A percentile compares a stretch with the other conserved stretches of the same genome.
These are phyloP conservation scores for Lupinus albus DNA, from an alignment of 306 rosid species.

Conservation along the genomic window DNA sequence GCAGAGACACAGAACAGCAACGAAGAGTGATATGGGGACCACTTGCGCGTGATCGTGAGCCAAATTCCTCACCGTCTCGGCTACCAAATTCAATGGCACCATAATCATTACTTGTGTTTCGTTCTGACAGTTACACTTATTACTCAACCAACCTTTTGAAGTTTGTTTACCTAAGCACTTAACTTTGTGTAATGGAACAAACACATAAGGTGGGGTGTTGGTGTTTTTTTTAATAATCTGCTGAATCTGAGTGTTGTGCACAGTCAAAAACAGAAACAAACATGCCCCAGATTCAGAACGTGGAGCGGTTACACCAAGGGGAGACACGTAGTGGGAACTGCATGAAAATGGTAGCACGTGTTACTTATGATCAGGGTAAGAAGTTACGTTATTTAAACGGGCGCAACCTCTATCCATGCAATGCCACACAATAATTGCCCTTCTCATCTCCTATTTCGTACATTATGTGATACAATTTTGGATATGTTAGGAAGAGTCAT, in stretches of 20 bases:
- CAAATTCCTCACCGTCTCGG: slow-evolving; percentile 42
- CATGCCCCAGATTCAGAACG: background rate
- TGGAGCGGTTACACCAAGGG: slow-evolving; percentile 18
- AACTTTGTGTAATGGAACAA: background rate
- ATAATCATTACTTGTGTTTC: background rate
- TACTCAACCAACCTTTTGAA: background rate
- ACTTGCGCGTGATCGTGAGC: slow-evolving; percentile 63
- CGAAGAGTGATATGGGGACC: slow-evolving; percentile 68
- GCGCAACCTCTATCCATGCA: too few species aligned
- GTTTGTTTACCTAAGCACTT: background rate
- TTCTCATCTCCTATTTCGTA: too few species aligned
- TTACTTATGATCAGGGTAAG: background rate
- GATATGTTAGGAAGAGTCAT: too few species aligned
- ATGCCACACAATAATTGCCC: too few species aligned
- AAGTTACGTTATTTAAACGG: too few species aligned
- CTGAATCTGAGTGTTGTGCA: background rate
- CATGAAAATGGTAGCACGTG: slow-evolving; percentile 30
- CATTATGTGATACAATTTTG: too few species aligned
- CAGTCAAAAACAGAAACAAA: slow-evolving; percentile 4
- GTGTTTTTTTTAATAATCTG: background rate
- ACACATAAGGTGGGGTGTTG: background rate
- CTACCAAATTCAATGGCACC: slow-evolving; percentile 20
- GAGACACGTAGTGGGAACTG: slow-evolving; percentile 26
- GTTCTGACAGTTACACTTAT: background rate
- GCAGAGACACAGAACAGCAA: slow-evolving; percentile 77